Evolutionary conservation across 148 eudicot genomes (phyloP).

Genomic region (Camellia sinensis): DNA sequence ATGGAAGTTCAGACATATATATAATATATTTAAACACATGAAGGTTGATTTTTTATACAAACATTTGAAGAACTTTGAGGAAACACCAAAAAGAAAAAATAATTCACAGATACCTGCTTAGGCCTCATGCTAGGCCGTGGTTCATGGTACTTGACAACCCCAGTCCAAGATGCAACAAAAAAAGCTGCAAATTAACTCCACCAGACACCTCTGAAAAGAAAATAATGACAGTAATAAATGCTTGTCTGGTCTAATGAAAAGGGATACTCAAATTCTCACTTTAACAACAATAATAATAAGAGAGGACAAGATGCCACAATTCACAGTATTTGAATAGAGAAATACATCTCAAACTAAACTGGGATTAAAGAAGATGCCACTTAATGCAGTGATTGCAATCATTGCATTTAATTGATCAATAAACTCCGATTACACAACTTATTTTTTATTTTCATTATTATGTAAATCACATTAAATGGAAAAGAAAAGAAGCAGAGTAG

Average conservation of each 20-base stretch:
- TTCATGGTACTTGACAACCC: conserved; percentile 95
- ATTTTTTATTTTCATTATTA: no score
- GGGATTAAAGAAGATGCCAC: not conserved
- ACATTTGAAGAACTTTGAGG: conserved; percentile 1
- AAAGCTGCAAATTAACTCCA: conserved; percentile 95
- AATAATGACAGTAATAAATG: not conserved
- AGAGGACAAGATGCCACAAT: not conserved
- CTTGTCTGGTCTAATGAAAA: not conserved
- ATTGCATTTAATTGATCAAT: not conserved
- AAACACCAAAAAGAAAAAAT: not conserved
- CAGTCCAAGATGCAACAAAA: conserved; percentile 99
- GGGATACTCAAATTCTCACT: not conserved
- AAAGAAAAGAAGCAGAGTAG: no score
- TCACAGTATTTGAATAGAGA: not conserved
- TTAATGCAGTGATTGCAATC: not conserved
- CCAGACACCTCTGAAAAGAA: conserved; percentile 68
- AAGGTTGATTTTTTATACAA: not conserved
- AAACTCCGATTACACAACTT: not conserved
- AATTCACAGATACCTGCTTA: conserved; percentile 54
- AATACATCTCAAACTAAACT: not conserved
- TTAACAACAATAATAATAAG: not conserved
- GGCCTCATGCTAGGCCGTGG: conserved; percentile 95
- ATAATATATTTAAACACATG: conserved; percentile 10
- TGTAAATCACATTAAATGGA: no score
- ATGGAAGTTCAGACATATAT: not conserved